phyloP scores from a whole-genome alignment of 139 green algal genomes.

The Micromonas pusilla region DNA sequence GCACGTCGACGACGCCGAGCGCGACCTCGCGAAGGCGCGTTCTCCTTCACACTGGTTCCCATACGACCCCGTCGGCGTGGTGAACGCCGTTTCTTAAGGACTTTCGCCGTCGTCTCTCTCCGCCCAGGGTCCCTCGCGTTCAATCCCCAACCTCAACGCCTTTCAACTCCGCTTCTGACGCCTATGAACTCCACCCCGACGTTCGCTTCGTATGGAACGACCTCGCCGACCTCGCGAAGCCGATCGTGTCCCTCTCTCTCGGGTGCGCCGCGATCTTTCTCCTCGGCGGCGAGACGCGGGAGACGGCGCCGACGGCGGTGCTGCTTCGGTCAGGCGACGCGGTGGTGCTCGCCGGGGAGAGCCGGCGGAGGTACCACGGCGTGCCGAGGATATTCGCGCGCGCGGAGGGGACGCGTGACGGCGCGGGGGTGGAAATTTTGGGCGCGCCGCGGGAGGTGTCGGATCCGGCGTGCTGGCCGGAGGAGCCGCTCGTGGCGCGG shows the following conservation, averaged over 20 bases:
- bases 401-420: background rate
- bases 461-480: background rate
- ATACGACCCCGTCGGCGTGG: too few species aligned
- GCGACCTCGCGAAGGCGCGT: background rate
- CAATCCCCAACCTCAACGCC: too few species aligned
- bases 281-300: background rate
- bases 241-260: background rate
- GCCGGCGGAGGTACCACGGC: constrained; percentile 3
- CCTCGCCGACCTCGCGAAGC: background rate
- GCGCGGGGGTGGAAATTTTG: background rate
- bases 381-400: constrained; percentile 1
- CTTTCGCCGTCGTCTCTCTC: too few species aligned
- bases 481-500: background rate
- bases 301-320: background rate
- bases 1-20: constrained; percentile 22
- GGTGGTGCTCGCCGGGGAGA: background rate
- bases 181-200: too few species aligned
- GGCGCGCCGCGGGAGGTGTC: background rate
- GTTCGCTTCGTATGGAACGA: too few species aligned
- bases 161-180: too few species aligned
- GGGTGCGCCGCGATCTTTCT: constrained; percentile 7
- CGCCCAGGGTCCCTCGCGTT: too few species aligned
- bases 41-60: too few species aligned
- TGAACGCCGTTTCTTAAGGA: too few species aligned
- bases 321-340: constrained; percentile 13